These are phyloP conservation scores for Stephania cephalantha DNA, from an alignment of 164 flowering plant species.

Conservation along the genomic window DNA sequence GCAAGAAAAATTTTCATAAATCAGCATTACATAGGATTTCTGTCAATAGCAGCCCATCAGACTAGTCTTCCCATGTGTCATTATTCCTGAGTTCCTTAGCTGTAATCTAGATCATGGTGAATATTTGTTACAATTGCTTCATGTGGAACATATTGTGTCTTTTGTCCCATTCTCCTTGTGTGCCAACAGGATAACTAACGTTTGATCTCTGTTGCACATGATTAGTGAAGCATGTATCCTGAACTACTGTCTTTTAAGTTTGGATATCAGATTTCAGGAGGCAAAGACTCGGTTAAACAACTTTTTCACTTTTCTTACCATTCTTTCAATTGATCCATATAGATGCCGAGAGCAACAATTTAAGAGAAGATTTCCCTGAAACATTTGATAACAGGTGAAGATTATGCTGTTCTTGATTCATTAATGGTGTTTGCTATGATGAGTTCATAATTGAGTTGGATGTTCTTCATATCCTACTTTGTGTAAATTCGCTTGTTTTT, in stretches of 20 bases:
- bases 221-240: not conserved
- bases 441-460: not conserved
- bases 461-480: not conserved
- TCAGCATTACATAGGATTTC: not conserved
- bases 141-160: not conserved
- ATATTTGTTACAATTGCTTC: not conserved
- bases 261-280: not conserved
- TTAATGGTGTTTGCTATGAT: not conserved
- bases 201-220: not conserved
- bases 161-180: not conserved
- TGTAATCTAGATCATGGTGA: not conserved
- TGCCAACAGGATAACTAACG: not conserved
- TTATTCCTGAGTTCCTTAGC: not conserved
- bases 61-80: not conserved
- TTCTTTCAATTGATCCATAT: slow-evolving; percentile 8
- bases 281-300: not conserved
- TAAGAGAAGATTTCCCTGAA: slow-evolving; percentile 60
- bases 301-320: not conserved
- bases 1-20: not conserved
- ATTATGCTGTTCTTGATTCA: not conserved
- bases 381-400: slow-evolving; percentile 69
- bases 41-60: not conserved
- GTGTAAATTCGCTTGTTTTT: slow-evolving; percentile 1
- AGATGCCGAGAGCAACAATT: slow-evolving; percentile 63
- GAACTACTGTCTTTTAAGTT: not conserved